A percentile compares a stretch with the other conserved stretches of the same genome.
Evolutionary conservation across 2,329 filamentous ascomycete genomes (phyloP).

Genomic region (Diaporthe capsici): DNA sequence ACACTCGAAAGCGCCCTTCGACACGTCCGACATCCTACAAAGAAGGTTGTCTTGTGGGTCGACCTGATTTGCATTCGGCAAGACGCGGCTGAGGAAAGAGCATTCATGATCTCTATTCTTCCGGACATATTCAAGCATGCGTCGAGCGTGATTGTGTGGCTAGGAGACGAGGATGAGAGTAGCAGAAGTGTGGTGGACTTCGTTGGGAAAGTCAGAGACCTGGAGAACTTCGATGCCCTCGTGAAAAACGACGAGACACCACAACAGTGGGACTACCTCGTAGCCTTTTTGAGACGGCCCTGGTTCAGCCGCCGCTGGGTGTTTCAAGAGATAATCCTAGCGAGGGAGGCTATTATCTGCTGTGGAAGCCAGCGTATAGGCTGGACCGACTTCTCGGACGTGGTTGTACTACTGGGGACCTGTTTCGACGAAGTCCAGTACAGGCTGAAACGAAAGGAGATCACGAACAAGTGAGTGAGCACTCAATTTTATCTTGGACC

Average conservation of each 20-base stretch:
- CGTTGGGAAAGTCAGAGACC: not conserved
- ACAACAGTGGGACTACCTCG: not conserved
- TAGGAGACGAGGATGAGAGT: not conserved
- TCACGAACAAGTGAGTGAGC: not conserved
- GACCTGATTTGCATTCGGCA: not conserved
- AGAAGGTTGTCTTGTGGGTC: not conserved
- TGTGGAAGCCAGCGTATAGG: not conserved
- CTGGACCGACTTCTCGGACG: not conserved
- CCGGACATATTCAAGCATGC: not conserved
- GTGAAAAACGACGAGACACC: not conserved
- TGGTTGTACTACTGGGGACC: not conserved
- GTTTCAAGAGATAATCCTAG: not conserved
- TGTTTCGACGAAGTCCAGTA: not conserved
- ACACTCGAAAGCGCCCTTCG: not conserved
- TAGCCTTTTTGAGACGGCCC: not conserved
- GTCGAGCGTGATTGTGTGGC: not conserved
- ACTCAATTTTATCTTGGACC: not conserved
- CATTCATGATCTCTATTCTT: not conserved
- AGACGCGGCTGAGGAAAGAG: not conserved
- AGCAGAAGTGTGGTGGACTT: not conserved
- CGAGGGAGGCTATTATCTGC: not conserved
- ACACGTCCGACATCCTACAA: not conserved
- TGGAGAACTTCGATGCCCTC: not conserved
- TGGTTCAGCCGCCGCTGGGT: not conserved
- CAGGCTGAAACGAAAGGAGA: not conserved